These are phyloP conservation scores for Quercus mongolica DNA, from an alignment of 306 rosid genomes.

Conservation along the genomic window DNA sequence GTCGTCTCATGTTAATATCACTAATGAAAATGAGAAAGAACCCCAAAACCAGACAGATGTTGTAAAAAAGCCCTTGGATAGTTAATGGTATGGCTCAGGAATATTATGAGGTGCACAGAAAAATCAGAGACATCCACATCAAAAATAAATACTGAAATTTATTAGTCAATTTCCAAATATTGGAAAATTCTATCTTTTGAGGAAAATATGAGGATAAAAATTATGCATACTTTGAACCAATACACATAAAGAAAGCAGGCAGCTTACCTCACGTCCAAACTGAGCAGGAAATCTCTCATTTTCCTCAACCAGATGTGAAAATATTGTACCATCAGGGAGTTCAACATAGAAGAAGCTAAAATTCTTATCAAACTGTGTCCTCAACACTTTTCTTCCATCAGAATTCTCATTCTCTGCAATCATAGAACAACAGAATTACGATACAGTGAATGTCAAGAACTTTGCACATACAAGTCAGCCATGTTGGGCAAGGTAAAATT, in stretches of 20 bases:
- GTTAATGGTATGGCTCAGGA: neutral
- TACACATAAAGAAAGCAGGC: neutral
- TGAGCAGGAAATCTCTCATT: constrained; percentile 77
- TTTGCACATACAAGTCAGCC: too few relatives aligned
- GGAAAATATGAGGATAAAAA: too few relatives aligned
- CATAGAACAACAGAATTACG: constrained; percentile 25
- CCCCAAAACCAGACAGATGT: neutral
- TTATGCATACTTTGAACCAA: neutral
- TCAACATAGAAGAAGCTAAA: constrained; percentile 82
- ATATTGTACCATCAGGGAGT: constrained; percentile 62
- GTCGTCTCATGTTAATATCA: neutral
- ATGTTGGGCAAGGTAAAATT: too few relatives aligned
- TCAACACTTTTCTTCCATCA: constrained; percentile 72
- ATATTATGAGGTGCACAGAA: neutral
- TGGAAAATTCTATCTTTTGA: neutral
- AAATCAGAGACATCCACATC: neutral
- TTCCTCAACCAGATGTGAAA: constrained; percentile 67
- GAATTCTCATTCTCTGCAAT: constrained; percentile 59
- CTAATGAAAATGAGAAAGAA: neutral
- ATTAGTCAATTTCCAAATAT: neutral
- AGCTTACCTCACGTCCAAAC: constrained; percentile 96
- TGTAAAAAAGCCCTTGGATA: neutral
- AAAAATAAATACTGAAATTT: neutral
- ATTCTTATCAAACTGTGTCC: constrained; percentile 55
- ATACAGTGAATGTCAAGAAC: constrained; percentile 11